Conservation (phyloP, 495 filamentous ascomycete species). For the Neurospora sp. region DNA sequence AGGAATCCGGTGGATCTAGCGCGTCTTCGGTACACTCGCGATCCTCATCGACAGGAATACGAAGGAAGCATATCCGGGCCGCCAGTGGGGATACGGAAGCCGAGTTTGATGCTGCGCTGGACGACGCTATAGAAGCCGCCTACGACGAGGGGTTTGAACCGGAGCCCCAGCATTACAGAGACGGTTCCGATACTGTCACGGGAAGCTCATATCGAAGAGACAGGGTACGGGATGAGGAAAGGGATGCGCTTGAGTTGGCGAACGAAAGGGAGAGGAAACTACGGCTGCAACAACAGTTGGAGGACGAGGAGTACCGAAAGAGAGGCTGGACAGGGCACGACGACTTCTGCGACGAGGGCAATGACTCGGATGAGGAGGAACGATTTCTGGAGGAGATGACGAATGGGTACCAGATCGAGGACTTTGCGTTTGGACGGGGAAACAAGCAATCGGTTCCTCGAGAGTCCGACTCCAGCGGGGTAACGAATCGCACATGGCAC, state of each 20-base stretch:
- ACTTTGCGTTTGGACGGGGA: slow-evolving; percentile 69
- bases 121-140: slow-evolving; percentile 92
- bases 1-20: slow-evolving; percentile 81
- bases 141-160: slow-evolving; percentile 90
- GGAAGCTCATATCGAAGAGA: slow-evolving; percentile 43
- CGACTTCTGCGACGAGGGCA: slow-evolving; percentile 52
- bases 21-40: slow-evolving; percentile 74
- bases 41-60: slow-evolving; percentile 57
- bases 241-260: slow-evolving; percentile 59
- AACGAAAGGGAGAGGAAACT: slow-evolving; percentile 40
- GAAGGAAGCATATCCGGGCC: slow-evolving; percentile 54
- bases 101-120: slow-evolving; percentile 89
- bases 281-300: slow-evolving; percentile 24
- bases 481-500: slow-evolving; percentile 78
- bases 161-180: slow-evolving; percentile 38
- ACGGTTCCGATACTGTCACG: slow-evolving; percentile 38
- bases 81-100: slow-evolving; percentile 73
- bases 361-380: slow-evolving; percentile 88
- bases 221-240: slow-evolving; percentile 65
- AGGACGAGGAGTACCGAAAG: slow-evolving; percentile 29
- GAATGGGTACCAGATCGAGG: slow-evolving; percentile 74
- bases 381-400: slow-evolving; percentile 90
- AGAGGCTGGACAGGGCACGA: slow-evolving; percentile 13
- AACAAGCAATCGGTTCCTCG: slow-evolving; percentile 71
- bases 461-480: slow-evolving; percentile 79